phyloP scores from a whole-genome alignment of 805 yeast species.

The Metschnikowia peoriensis region DNA sequence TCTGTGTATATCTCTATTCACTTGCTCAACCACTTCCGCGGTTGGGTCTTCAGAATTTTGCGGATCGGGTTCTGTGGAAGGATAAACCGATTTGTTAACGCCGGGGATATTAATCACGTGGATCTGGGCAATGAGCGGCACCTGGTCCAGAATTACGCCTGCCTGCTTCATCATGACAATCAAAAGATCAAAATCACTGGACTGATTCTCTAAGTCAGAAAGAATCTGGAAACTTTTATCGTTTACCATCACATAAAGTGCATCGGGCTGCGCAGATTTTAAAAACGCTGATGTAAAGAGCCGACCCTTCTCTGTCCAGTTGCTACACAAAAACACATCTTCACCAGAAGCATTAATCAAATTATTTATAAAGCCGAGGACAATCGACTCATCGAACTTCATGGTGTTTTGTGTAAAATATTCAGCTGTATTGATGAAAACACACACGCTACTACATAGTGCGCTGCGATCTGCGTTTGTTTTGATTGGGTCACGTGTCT shows the following conservation, averaged over 20 bases:
- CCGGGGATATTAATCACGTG: conserved; percentile 18
- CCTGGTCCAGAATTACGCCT: conserved; percentile 4
- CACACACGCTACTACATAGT: not conserved
- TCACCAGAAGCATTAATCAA: not conserved
- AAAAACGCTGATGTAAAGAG: conserved; percentile 9
- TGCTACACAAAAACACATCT: not conserved
- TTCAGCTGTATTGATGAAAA: not conserved
- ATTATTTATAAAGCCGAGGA: conserved; percentile 1
- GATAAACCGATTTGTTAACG: not conserved
- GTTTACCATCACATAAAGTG: conserved; percentile 13
- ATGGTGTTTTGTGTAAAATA: not conserved
- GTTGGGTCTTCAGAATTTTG: not conserved
- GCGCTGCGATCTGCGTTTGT: not conserved
- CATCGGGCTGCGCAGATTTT: conserved; percentile 9
- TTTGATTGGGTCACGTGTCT: not conserved
- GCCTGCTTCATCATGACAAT: conserved; percentile 13
- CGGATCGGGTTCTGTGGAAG: not conserved
- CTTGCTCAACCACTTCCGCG: not conserved
- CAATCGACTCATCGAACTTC: conserved; percentile 1
- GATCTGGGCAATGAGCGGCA: conserved; percentile 14
- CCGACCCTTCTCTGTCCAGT: conserved; percentile 4
- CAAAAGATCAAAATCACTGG: conserved; percentile 7
- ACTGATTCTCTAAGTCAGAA: conserved; percentile 5
- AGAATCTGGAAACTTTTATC: conserved; percentile 4
- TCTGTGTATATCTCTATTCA: not conserved